Evolutionary conservation across 2,329 filamentous ascomycete genomes (phyloP), one percentile per base, ranked within the genome.

Genomic region (Fusarium brachygibbosum): DNA sequence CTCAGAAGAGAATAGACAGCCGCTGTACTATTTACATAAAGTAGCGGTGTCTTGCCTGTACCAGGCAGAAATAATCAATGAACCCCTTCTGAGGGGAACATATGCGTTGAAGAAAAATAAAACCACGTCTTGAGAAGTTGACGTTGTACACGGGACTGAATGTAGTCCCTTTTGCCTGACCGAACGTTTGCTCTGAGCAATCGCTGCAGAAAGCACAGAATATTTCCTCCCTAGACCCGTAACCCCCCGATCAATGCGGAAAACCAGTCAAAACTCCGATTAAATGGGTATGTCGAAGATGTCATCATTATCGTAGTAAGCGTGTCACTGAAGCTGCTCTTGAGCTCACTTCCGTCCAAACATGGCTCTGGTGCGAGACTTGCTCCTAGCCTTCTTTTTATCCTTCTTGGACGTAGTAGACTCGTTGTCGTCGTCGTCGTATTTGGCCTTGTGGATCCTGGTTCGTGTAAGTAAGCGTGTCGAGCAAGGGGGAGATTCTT

Each of bases 361-460:
- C 74, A 95, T 90, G 65, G 87, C 88, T 72, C 92, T 86, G 49
- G 91, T 89, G 67, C 90, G 89, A 29, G 91, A 93, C 81, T 94
- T 95, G 80, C 91, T 92, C 64, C 91, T 87, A 40, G 84, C 76
- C 77, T 92, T 93, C 79, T 91, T 92, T 49, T 85, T 78, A 40
- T 78, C 85, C 66, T 83, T 83, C 69, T 81, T 84, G 62, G 79
- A 79, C 61, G 80, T 77, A 58, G 76, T 78, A 32, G 79, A 76
- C 52, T 79, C 83, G 37, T 91, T 88, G 28, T 93, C 92, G 58
- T 91, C 92, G 63, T 90, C 92, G 63, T 91, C 88, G 78, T 98
- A 98, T 77, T 98, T 98, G 59, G 93, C 83, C 80, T 98, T 98
- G 84, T 98, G 94, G 73, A 98, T 98, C 94, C 94, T 97, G 32